Percentiles rank a stretch among this genome's conserved stretches.
These are phyloP conservation scores for Aspergillus sp. DNA, from an alignment of 2,329 filamentous ascomycete species.

Conservation along the genomic window DNA sequence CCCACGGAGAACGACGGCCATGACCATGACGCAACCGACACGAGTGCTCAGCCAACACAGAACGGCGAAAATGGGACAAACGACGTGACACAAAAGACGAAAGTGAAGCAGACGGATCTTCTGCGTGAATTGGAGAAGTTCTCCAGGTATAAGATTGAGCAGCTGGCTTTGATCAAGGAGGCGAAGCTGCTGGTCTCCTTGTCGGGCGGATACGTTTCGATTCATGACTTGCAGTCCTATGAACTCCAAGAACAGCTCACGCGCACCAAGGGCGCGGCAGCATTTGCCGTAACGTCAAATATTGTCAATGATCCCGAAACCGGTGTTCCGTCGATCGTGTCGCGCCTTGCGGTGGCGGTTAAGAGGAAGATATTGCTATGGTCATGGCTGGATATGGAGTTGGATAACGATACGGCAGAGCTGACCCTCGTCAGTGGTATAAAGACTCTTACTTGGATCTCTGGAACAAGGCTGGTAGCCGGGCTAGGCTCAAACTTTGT, in stretches of 20 bases:
- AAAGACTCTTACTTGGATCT: slow-evolving; percentile 88
- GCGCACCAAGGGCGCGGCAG: slow-evolving; percentile 82
- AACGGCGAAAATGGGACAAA: slow-evolving; percentile 9
- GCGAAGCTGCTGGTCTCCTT: slow-evolving; percentile 87
- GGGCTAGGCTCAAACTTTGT: slow-evolving; percentile 92
- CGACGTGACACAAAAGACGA: slow-evolving; percentile 16
- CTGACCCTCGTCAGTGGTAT: slow-evolving; percentile 79
- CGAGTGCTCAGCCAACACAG: slow-evolving; percentile 13
- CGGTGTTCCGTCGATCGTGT: slow-evolving; percentile 89
- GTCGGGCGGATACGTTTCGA: slow-evolving; percentile 83
- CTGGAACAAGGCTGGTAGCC: slow-evolving; percentile 79
- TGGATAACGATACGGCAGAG: slow-evolving; percentile 70
- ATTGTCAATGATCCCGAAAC: slow-evolving; percentile 87
- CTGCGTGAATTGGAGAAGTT: slow-evolving; percentile 93
- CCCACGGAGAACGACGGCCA: slow-evolving; percentile 19
- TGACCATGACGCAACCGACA: background rate
- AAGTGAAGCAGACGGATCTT: slow-evolving; percentile 69
- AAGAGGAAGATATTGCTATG: slow-evolving; percentile 87
- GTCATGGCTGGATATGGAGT: slow-evolving; percentile 95
- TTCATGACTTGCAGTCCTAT: slow-evolving; percentile 87
- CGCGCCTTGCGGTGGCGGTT: slow-evolving; percentile 84
- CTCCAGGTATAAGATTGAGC: slow-evolving; percentile 83
- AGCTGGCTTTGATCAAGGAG: slow-evolving; percentile 94
- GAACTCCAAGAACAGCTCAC: slow-evolving; percentile 75
- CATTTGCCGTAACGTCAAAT: slow-evolving; percentile 92